Conservation (phyloP, 805 yeast genomes). For the Maudiozyma bulderi region DNA sequence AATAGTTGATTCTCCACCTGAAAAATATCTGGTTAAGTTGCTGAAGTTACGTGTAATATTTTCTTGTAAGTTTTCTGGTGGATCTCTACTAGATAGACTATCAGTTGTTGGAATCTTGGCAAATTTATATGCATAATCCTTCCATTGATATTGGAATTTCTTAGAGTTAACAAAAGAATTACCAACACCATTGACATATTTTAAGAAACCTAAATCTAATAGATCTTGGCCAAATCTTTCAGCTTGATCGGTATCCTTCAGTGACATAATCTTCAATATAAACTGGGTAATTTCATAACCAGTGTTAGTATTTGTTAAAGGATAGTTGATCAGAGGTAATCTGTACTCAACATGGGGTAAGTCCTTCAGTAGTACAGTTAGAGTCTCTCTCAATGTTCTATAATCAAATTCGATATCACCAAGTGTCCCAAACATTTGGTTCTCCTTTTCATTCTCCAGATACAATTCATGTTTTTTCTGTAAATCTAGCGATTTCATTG, state of each 20-base stretch:
- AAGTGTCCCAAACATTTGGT: constrained; percentile 21
- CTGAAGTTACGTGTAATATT: neutral
- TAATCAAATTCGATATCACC: constrained; percentile 28
- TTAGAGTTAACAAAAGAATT: constrained; percentile 68
- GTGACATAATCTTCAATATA: constrained; percentile 20
- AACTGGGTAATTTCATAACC: constrained; percentile 28
- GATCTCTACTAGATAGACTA: neutral
- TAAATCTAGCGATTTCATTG: constrained; percentile 18
- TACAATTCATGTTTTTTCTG: constrained; percentile 17
- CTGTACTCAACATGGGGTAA: constrained; percentile 47
- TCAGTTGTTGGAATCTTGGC: constrained; percentile 29
- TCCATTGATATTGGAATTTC: constrained; percentile 74
- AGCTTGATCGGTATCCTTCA: constrained; percentile 42
- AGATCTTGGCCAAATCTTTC: constrained; percentile 71
- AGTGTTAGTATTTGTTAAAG: constrained; percentile 25
- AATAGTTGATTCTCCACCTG: neutral
- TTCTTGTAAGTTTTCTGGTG: neutral
- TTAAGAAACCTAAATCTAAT: constrained; percentile 48
- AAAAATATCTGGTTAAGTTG: constrained; percentile 1
- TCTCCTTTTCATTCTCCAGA: constrained; percentile 23
- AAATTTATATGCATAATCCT: constrained; percentile 51
- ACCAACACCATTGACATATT: constrained; percentile 48
- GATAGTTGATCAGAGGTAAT: constrained; percentile 46
- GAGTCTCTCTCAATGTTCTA: constrained; percentile 30
- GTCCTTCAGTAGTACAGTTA: constrained; percentile 35